Base-by-base conservation (phyloP, 2,329 filamentous ascomycete genomes). In the Fusarium sororula region DNA sequence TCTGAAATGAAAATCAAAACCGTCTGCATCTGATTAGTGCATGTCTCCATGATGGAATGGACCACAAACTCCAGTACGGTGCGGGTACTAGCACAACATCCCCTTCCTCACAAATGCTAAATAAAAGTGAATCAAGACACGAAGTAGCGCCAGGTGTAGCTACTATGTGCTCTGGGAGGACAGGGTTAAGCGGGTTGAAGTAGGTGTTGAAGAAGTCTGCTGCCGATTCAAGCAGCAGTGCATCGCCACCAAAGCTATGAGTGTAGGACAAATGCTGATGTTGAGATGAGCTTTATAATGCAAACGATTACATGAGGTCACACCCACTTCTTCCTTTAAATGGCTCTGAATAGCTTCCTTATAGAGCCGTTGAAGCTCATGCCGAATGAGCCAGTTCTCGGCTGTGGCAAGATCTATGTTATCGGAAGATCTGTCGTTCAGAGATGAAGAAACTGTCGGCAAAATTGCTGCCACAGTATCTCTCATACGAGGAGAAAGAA, bases 301-400 rank as follows among this genome's bases (percentile, higher is more conserved):
- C 4, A 13, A 50, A n/a, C 7, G 14, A 4, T n/a, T n/a, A 6
- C n/a, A 12, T 9, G 20, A 17, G 14, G 0, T 7, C 20, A n/a
- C 9, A 32, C 47, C 13, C n/a, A 50, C 47, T 11, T 50, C 28
- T 50, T 50, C 47, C 11, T 22, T 50, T 0, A 50, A 28, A 12
- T 32, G 22, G 14, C 14, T 50, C 14, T 30, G 47, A 13, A 50
- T 50, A 50, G 22, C 47, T 28, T 50, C 47, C 22, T 50, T 32
- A 10, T n/a, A 50, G 15, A 50, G 28, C 6, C 47, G 9, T 32
- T 32, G 47, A n/a, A 50, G 28, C 28, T 50, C 47, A 32, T 14
- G 47, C 14, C 47, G 6, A 8, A 50, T 32, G 4, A 50, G 10
- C 47, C 47, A 50, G 14, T 50, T 50, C 47, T 50, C 47, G 12